A percentile compares a stretch with the other conserved stretches of the same genome.
These are phyloP conservation scores for Abelmoschus esculentus DNA, from an alignment of 345 rosid species.

Conservation along the genomic window DNA sequence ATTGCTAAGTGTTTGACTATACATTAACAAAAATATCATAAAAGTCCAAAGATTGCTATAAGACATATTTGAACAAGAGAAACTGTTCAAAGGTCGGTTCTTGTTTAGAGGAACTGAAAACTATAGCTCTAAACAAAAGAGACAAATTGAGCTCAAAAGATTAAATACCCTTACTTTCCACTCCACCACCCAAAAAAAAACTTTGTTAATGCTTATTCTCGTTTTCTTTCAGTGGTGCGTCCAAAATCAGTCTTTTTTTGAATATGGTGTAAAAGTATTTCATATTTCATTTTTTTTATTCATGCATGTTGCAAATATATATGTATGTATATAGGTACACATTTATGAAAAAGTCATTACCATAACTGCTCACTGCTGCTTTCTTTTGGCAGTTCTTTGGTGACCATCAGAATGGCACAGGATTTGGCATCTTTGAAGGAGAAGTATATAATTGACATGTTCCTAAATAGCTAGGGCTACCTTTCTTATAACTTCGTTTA, in stretches of 20 bases:
- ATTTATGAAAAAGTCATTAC: not conserved
- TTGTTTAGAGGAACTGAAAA: not conserved
- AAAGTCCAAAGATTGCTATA: slow-evolving; percentile 7
- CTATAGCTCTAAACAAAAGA: slow-evolving; percentile 4
- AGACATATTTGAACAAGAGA: too few species aligned
- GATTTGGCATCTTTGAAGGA: not conserved
- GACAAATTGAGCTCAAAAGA: not conserved
- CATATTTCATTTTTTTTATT: too few species aligned
- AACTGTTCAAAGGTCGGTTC: not conserved
- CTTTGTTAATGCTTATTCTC: not conserved
- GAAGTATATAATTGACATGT: not conserved
- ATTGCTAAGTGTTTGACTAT: not conserved
- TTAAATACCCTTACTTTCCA: too few species aligned
- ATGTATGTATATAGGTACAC: not conserved
- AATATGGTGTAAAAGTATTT: too few species aligned
- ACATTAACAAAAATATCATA: not conserved
- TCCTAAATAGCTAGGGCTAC: not conserved
- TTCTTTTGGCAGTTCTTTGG: not conserved
- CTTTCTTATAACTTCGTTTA: slow-evolving; percentile 5
- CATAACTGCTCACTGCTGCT: not conserved
- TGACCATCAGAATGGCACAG: not conserved
- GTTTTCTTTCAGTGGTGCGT: not conserved
- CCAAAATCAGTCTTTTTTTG: not conserved
- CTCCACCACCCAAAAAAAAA: too few species aligned
- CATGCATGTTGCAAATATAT: not conserved